A percentile compares a stretch with the other conserved stretches of the same genome.
Evolutionary conservation across 176 grass and related monocot genomes (phyloP).

Genomic region (Cenchrus fungigraminus): DNA sequence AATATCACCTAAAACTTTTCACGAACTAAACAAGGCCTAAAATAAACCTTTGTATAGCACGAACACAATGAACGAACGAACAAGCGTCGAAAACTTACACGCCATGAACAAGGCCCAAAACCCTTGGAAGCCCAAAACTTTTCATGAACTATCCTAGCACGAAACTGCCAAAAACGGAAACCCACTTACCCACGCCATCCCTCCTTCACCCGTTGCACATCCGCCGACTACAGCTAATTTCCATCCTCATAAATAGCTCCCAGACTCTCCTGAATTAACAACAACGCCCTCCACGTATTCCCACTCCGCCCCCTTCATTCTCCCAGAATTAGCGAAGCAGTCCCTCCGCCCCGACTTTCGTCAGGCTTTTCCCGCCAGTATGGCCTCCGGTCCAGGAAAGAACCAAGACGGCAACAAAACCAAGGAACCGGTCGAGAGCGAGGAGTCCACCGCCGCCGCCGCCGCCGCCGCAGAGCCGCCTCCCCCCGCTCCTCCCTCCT

Average conservation of each 20-base stretch:
- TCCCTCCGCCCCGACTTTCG: background rate
- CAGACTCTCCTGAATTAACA: background rate
- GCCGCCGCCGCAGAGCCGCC: background rate
- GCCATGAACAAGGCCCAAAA: too few relatives aligned
- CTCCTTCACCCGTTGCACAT: too few relatives aligned
- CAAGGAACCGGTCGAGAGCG: background rate
- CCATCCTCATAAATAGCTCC: background rate
- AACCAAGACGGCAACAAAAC: background rate
- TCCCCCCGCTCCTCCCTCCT: background rate
- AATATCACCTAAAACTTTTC: too few relatives aligned
- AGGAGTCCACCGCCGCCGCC: background rate
- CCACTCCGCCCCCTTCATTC: background rate
- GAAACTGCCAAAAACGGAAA: too few relatives aligned
- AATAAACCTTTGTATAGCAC: too few relatives aligned
- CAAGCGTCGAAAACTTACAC: too few relatives aligned
- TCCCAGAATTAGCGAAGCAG: background rate
- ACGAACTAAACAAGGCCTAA: too few relatives aligned
- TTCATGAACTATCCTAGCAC: too few relatives aligned
- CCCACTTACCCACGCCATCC: too few relatives aligned
- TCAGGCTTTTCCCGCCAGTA: slow-evolving; percentile 20
- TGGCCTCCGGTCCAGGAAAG: slow-evolving; percentile 22
- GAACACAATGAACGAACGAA: too few relatives aligned
- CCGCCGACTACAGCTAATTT: too few relatives aligned
- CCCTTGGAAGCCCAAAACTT: too few relatives aligned
- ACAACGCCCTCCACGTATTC: background rate